Base-by-base conservation (phyloP, 1,284 basidiomycete species). In the Termitomyces sp. region DNA sequence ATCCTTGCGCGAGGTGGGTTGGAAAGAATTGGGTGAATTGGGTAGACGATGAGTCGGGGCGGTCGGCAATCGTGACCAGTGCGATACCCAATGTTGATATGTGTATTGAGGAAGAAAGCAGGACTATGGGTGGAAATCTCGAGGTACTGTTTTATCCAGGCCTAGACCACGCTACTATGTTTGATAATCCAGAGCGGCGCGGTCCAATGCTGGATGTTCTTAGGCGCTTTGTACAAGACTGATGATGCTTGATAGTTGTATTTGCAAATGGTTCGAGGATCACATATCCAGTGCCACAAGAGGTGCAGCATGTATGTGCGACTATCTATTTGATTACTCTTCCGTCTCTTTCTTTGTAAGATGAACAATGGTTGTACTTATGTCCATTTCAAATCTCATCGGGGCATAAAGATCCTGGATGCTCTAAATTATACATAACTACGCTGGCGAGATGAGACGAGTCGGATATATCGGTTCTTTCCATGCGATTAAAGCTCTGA, bases 151-250 rank as follows among this genome's bases (percentile, higher is more conserved):
- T 72, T 55, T 77, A 74, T 53, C 70, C 71, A 0, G 66, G 62
- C 1, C 55, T 83, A 48, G 83, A 84, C 56, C 83, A 86, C 60
- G 74, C 81, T 31, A 76, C 69, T 49, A 71, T 84, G 3, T 81
- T 84, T 49, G 75, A 84, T 63, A 70, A 68, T 21, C 61, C 43
- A 54, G 55, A 64, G 51, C 61, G 64, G 46, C 64, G 76, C 54
- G 54, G 60, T 46, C 64, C 66, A 18, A 49, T 83, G 54, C 50
- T 80, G 5, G 66, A 70, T 7, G 68, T 79, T 21, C 53, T 82
- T 28, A 57, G 57, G 19, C 60, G 69, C 49, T 79, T 78, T 39
- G 57, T 66, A 19, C 39, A 21, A 21, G 16, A n/a, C 6, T 34
- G 14, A 34, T 34, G 3, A 33, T 33, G n/a, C 4, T 3, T 24